Base-by-base conservation (phyloP, 345 rosid genomes). In the Eutrema heterophyllum region DNA sequence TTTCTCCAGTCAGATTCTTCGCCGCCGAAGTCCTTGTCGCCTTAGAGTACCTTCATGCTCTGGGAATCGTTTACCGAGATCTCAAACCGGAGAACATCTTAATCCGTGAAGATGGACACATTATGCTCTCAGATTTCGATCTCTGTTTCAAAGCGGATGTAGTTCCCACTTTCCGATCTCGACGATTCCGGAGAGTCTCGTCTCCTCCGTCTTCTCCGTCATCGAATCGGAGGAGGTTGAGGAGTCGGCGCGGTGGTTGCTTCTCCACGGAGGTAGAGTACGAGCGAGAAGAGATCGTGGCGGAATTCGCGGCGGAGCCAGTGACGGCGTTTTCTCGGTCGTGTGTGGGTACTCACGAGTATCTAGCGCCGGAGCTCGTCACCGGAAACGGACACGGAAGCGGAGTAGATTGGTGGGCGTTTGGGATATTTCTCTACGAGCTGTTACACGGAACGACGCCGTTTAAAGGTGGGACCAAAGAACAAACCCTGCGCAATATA, bases 321-420 rank as follows among this genome's bases (percentile, higher is more conserved):
- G 84, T 84, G 24, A 77, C 78, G 33, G 92, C 95, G 56, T 83
- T 79, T 43, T 89, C 92, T 15, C 48, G 51, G 9, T 88, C 94
- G 6, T 94, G 91, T 57, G 96, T 94, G 0, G 98, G 98, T 7
- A 91, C 96, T 2, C 96, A 94, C 79, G 98, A 94, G 80, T 94
- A 94, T 79, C 71, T 91, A 21, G 92, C 97, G 63, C 98, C 97
- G 71, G 98, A 94, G 85, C 79, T 89, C 26, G 86, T 94, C 32
- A 58, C 86, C 18, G 97, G 95, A 0, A 84, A 80, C 68, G 96
- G 93, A 5, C 97, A 94, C 75, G 97, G 96, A 35, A 91, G 86
- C 80, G 92, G 95, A 39, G 97, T 94, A 33, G 96, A 94, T 68
- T 94, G 98, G 97, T 94, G 97, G 98, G 95, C 98, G 21, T 85